Base-by-base conservation (phyloP, 306 rosid genomes). In the Vigna reflexopilosa region DNA sequence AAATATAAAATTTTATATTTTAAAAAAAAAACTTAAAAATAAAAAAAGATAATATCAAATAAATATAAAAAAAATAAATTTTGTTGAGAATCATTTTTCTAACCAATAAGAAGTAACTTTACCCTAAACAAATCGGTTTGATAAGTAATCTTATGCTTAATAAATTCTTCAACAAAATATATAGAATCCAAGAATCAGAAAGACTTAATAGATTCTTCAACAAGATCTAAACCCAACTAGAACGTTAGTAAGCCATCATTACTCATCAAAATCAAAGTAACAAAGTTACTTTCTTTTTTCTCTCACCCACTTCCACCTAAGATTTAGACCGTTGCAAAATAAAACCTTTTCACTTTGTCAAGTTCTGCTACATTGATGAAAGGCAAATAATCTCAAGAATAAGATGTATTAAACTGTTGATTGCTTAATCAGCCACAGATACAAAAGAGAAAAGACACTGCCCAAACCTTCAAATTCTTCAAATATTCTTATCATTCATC, bases 271-370 rank as follows among this genome's bases (percentile, higher is more conserved):
- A 64, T 5, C 16, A 34, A 36, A 16, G 45, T 12, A 67, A 77
- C 8, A 36, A 70, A 16, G 36, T 17, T 7, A 38, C 62, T 30
- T 32, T 26, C 10, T 45, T 32, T 7, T 63, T 22, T 9, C 70
- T 70, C 19, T 78, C 52, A 59, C 50, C 7, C 56, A 6, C 22
- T 48, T 19, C 51, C 17, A 36, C 58, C 16, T 2, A 59, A 34
- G 40, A 73, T 72, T 40, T 73, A 62, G 92, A 92, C 94, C 97
- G 97, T 90, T 93, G 84, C 81, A 62, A 81, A 83, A 80, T n/a
- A 9, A 1, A 30, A 58, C 14, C 19, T 69, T 78, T 69, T 71
- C 57, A 67, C 72, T 67, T 72, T 32, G 30, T 70, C 30, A 78
- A 65, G 11, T 34, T 40, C 74, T 28, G 4, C 30, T 26, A n/a